Percentiles rank a stretch among this genome's conserved stretches.
Evolutionary conservation across 1,284 basidiomycete genomes (phyloP).

Genomic region (Cryptococcus amylolentus): DNA sequence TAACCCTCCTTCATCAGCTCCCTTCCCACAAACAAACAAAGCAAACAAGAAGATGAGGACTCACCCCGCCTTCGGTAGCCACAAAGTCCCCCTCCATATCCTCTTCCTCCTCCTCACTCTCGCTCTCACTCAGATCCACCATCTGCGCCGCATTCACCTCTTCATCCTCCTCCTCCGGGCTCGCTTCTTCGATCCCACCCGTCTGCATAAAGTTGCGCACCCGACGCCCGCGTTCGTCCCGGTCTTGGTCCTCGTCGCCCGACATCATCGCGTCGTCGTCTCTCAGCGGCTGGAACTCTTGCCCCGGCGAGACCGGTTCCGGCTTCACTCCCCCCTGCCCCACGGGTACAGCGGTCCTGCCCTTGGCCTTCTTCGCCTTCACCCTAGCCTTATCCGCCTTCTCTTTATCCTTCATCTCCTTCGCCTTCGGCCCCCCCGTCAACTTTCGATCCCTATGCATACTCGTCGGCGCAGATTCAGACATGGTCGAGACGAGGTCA

Average conservation of each 20-base stretch:
- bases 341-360: constrained; percentile 2
- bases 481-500: constrained; percentile 71
- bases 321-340: constrained; percentile 27
- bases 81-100: constrained; percentile 80
- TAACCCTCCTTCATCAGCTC: constrained; percentile 6
- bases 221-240: constrained; percentile 35
- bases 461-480: constrained; percentile 84
- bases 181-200: constrained; percentile 58
- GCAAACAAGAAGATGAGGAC: constrained; percentile 3
- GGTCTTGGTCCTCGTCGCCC: constrained; percentile 38
- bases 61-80: constrained; percentile 37
- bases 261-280: constrained; percentile 39
- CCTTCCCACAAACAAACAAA: constrained; percentile 11
- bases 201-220: constrained; percentile 35
- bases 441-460: constrained; percentile 54
- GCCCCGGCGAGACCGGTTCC: constrained; percentile 41
- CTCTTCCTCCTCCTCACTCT: constrained; percentile 80
- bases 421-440: constrained; percentile 33
- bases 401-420: constrained; percentile 40
- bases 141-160: constrained; percentile 64
- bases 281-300: constrained; percentile 18
- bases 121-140: constrained; percentile 75
- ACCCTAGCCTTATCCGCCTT: background rate
- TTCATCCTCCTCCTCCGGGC: constrained; percentile 19
- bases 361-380: constrained; percentile 3